Conservation (phyloP, 768 basidiomycete species). For the Mycena capillaripes region DNA sequence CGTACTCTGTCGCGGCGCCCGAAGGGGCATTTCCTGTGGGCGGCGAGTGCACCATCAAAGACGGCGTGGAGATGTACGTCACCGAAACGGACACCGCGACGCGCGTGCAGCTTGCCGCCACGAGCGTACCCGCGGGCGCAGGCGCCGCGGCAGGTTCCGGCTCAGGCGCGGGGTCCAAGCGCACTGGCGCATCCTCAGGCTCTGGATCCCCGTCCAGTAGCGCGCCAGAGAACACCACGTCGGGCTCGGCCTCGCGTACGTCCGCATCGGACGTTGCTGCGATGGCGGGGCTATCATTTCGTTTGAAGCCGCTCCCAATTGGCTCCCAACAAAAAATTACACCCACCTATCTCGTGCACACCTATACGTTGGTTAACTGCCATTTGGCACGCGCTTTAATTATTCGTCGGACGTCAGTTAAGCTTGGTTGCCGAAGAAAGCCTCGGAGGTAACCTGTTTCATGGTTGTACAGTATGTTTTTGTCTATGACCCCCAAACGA, state of each 20-base stretch:
- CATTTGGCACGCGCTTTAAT: constrained; percentile 26
- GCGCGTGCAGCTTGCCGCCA: constrained; percentile 40
- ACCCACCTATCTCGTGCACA: constrained; percentile 6
- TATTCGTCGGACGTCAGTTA: neutral
- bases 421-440: neutral
- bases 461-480: neutral
- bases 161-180: neutral
- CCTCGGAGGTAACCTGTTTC: neutral
- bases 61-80: constrained; percentile 40
- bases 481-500: neutral
- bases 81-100: constrained; percentile 40
- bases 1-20: constrained; percentile 44
- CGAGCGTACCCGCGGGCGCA: neutral
- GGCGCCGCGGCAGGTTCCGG: neutral
- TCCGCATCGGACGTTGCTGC: neutral
- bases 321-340: neutral
- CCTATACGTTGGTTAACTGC: constrained; percentile 32
- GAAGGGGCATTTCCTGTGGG: constrained; percentile 29
- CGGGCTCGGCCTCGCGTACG: constrained; percentile 1
- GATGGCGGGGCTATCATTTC: neutral
- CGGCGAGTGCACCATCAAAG: constrained; percentile 44
- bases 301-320: constrained; percentile 16
- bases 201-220: neutral
- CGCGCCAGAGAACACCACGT: neutral
- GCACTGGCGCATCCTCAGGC: too few relatives aligned